Evolutionary conservation across 305 asterid species (phyloP).

Genomic region (Andrographis paniculata): DNA sequence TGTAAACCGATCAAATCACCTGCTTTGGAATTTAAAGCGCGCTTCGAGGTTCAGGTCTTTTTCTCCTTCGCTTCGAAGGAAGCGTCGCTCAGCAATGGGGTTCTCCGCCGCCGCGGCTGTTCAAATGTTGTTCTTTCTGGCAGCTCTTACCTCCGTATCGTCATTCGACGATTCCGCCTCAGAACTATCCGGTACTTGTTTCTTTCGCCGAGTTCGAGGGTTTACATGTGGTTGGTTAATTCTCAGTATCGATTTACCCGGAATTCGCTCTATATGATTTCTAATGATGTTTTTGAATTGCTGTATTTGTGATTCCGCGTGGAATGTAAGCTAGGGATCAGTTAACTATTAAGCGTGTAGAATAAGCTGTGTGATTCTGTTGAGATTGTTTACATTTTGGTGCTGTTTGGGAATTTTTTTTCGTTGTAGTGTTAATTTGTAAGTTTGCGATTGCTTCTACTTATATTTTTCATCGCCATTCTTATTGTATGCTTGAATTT

Average conservation of each 20-base stretch:
- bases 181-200: slow-evolving; percentile 28
- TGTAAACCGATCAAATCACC: too few species aligned
- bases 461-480: too few species aligned
- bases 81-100: slow-evolving; percentile 29
- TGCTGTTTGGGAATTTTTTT: too few species aligned
- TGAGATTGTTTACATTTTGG: slow-evolving; percentile 1
- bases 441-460: too few species aligned
- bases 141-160: slow-evolving; percentile 12
- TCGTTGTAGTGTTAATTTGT: too few species aligned
- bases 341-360: slow-evolving; percentile 8
- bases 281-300: too few species aligned
- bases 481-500: too few species aligned
- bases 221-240: slow-evolving; percentile 2
- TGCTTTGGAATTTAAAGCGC: slow-evolving; percentile 15
- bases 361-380: not conserved
- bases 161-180: slow-evolving; percentile 19
- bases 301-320: slow-evolving; percentile 15
- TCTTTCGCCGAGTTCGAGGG: slow-evolving; percentile 12
- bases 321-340: slow-evolving; percentile 8
- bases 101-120: slow-evolving; percentile 16
- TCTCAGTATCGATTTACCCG: too few species aligned
- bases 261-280: too few species aligned
- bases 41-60: slow-evolving; percentile 12
- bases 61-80: slow-evolving; percentile 26
- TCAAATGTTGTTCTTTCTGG: slow-evolving; percentile 17